A percentile compares a stretch with the other conserved stretches of the same genome.
Evolutionary conservation across 495 filamentous ascomycete species (phyloP).

Genomic region (Hypoxylon rickii): DNA sequence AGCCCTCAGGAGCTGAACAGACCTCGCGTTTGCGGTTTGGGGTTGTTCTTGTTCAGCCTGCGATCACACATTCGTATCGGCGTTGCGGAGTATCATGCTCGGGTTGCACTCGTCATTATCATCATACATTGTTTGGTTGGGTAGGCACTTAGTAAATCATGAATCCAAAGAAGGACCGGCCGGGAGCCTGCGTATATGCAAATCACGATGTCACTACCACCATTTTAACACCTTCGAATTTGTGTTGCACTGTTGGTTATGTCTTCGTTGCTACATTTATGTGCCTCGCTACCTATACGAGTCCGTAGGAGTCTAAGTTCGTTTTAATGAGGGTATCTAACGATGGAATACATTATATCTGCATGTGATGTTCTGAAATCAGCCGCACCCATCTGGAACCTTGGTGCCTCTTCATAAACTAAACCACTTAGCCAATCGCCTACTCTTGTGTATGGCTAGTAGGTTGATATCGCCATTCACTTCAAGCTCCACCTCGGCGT

Average conservation of each 20-base stretch:
- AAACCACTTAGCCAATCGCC: not conserved
- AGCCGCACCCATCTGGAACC: no score
- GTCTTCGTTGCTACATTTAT: not conserved
- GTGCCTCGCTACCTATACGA: no score
- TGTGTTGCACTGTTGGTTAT: no score
- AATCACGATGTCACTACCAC: slow-evolving; percentile 2
- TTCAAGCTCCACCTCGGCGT: slow-evolving; percentile 34
- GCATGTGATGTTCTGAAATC: no score
- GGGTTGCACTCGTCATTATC: no score
- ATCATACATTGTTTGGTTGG: not conserved
- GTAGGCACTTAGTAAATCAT: not conserved
- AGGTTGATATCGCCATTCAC: not conserved
- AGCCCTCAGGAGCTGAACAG: slow-evolving; percentile 80
- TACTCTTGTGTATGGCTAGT: not conserved
- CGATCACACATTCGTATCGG: slow-evolving; percentile 20
- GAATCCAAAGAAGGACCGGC: slow-evolving; percentile 4
- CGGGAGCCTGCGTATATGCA: slow-evolving; percentile 28
- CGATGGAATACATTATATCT: not conserved
- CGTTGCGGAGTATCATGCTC: slow-evolving; percentile 40
- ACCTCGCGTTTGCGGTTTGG: no score
- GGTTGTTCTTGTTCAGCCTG: not conserved
- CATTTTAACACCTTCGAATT: no score
- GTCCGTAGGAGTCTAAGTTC: no score
- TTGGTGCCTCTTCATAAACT: no score
- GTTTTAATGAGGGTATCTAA: no score